A percentile compares a stretch with the other conserved stretches of the same genome.
Evolutionary conservation across 1,139 yeast genomes (phyloP).

Genomic region (Suhomyces atakaporum): DNA sequence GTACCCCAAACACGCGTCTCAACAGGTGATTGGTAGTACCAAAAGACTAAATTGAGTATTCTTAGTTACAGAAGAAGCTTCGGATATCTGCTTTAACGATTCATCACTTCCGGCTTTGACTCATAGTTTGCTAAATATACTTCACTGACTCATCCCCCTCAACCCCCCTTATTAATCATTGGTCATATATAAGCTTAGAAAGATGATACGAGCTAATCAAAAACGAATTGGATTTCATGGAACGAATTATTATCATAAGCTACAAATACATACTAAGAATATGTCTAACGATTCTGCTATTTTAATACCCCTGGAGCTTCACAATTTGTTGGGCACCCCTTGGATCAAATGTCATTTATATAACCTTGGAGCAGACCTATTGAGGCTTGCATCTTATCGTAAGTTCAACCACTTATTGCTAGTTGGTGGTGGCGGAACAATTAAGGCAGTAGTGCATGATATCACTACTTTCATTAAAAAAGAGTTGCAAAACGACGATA

Average conservation of each 20-base stretch:
- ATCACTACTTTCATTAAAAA: slow-evolving; percentile 37
- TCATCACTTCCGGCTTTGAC: no score
- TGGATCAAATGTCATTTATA: slow-evolving; percentile 40
- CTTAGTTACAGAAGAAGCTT: no score
- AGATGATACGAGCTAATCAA: slow-evolving; percentile 14
- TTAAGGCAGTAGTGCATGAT: slow-evolving; percentile 40
- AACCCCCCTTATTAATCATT: background rate
- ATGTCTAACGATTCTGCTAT: slow-evolving; percentile 4
- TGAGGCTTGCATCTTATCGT: slow-evolving; percentile 38
- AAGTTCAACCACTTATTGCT: slow-evolving; percentile 33
- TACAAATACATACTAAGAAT: slow-evolving; percentile 10
- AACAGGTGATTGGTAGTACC: no score
- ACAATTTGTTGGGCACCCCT: slow-evolving; percentile 22
- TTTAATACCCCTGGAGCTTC: slow-evolving; percentile 17
- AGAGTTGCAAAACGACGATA: slow-evolving; percentile 25
- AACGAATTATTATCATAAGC: slow-evolving; percentile 6
- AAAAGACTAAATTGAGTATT: no score
- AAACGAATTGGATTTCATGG: slow-evolving; percentile 9
- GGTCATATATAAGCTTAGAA: no score
- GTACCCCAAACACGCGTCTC: no score
- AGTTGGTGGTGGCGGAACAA: slow-evolving; percentile 38
- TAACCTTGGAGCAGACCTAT: slow-evolving; percentile 38
- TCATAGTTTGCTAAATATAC: no score
- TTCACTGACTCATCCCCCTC: no score
- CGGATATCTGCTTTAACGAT: no score